These are phyloP conservation scores for Cyclostephanos tholiformis DNA, from an alignment of 108 stramenopile genomes.

Conservation along the genomic window DNA sequence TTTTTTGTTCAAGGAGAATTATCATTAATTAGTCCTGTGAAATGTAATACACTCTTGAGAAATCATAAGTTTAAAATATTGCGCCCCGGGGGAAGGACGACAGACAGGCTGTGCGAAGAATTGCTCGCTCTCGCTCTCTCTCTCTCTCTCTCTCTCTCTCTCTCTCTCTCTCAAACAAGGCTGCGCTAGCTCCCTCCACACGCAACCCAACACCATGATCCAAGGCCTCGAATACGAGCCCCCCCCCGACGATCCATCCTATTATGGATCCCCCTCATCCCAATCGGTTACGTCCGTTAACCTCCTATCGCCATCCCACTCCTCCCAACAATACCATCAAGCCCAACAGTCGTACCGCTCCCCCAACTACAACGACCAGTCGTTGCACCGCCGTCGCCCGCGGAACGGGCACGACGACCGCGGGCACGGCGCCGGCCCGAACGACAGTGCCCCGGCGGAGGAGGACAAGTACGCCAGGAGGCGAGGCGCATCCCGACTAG, in stretches of 20 bases:
- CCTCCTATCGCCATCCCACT: background rate
- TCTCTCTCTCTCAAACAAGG: no score
- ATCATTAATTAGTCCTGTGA: no score
- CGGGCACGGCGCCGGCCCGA: slow-evolving; percentile 6
- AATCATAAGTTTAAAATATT: no score
- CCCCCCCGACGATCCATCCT: slow-evolving; percentile 6
- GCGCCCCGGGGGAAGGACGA: no score
- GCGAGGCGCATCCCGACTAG: slow-evolving; percentile 16
- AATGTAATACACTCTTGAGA: no score
- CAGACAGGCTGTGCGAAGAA: no score
- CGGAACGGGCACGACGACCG: background rate
- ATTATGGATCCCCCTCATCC: no score
- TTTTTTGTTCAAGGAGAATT: no score
- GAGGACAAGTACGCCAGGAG: slow-evolving; percentile 33
- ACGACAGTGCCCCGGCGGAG: slow-evolving; percentile 20
- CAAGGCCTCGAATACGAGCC: slow-evolving; percentile 50
- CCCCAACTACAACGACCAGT: slow-evolving; percentile 3
- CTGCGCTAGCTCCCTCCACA: no score
- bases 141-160: no score
- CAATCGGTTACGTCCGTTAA: background rate
- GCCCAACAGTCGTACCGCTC: background rate
- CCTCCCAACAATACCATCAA: background rate
- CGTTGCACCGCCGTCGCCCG: slow-evolving; percentile 29
- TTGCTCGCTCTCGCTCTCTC: no score
- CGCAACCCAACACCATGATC: slow-evolving; percentile 18